Base-by-base conservation (phyloP, 2,329 filamentous ascomycete genomes). In the Fusarium albidum region DNA sequence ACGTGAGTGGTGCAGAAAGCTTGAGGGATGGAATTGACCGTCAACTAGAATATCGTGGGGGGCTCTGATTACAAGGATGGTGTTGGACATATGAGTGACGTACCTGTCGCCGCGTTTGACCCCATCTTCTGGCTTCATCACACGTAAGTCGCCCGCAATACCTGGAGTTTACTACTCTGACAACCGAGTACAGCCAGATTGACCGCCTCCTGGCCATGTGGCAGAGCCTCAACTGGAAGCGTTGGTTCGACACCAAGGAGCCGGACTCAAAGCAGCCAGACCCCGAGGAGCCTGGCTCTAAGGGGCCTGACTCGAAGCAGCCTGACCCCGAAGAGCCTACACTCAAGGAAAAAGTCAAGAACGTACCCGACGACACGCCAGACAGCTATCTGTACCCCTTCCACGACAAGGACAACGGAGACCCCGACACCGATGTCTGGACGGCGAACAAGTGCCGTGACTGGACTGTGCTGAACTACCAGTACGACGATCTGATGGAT, bases 61-160 rank as follows among this genome's bases (percentile, higher is more conserved):
- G n/a, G n/a, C n/a, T n/a, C n/a, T n/a, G n/a, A n/a, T n/a, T n/a
- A n/a, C n/a, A n/a, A n/a, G n/a, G n/a, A n/a, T n/a, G n/a, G n/a
- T n/a, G n/a, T 63, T 13, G 84, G 85, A 2, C 82, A 85, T 57
- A 86, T 83, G 81, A 75, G 71, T 14, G 79, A 77, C 53, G 75
- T 79, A 11, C 76, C 80, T 27, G 82, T 82, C 53, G 82, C 85
- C 10, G 79, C 82, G 0, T 89, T 86, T 66, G 87, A 89, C 66
- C 85, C 86, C 0, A 70, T 84, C 9, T 89, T 87, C 69, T 86
- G 79, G 79, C 71, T 88, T 5, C 84, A 88, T 62, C 85, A 88
- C 68, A 70, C 77, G 58, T 61, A 47, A 13, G 56, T 39, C 6
- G 6, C 14, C 8, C 17, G 11, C 21, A 9, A 14, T 11, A 14